Evolutionary conservation across 805 yeast species (phyloP).

Genomic region (Wickerhamomyces bisporus): DNA sequence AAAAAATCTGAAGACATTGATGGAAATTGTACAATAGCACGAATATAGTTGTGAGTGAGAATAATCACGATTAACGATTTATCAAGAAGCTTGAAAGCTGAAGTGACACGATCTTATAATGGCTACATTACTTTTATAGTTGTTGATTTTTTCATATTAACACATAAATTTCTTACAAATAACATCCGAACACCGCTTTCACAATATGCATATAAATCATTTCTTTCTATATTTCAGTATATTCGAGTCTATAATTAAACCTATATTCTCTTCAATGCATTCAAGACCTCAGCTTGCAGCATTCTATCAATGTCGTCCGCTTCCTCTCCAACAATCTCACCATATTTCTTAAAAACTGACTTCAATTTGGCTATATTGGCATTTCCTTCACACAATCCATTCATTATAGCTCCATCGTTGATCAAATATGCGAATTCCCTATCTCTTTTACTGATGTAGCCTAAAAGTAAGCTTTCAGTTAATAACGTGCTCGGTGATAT

Average conservation of each 20-base stretch:
- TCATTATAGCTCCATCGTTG: conserved; percentile 41
- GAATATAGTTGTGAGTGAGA: too few relatives aligned
- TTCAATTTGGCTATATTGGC: conserved; percentile 37
- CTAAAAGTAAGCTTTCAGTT: conserved; percentile 42
- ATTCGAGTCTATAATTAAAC: too few relatives aligned
- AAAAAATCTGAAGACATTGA: neutral
- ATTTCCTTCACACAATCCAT: conserved; percentile 33
- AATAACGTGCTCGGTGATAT: conserved; percentile 39
- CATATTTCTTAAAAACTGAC: conserved; percentile 40
- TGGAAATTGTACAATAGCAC: too few relatives aligned
- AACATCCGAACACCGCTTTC: neutral
- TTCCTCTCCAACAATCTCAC: conserved; percentile 43
- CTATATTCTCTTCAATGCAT: conserved; percentile 10
- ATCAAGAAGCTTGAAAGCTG: too few relatives aligned
- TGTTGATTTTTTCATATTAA: too few relatives aligned
- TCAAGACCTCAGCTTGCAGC: conserved; percentile 12
- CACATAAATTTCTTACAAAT: too few relatives aligned
- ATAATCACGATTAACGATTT: too few relatives aligned
- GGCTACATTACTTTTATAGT: too few relatives aligned
- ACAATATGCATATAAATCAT: too few relatives aligned
- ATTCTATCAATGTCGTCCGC: conserved; percentile 22
- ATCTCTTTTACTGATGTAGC: conserved; percentile 40
- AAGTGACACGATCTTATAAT: too few relatives aligned
- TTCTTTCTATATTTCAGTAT: too few relatives aligned
- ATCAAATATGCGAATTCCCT: conserved; percentile 50